Percentiles rank a stretch among this genome's conserved stretches.
phyloP scores from a whole-genome alignment of 2,329 filamentous ascomycete genomes.

The Ascochyta viciae-villosae region DNA sequence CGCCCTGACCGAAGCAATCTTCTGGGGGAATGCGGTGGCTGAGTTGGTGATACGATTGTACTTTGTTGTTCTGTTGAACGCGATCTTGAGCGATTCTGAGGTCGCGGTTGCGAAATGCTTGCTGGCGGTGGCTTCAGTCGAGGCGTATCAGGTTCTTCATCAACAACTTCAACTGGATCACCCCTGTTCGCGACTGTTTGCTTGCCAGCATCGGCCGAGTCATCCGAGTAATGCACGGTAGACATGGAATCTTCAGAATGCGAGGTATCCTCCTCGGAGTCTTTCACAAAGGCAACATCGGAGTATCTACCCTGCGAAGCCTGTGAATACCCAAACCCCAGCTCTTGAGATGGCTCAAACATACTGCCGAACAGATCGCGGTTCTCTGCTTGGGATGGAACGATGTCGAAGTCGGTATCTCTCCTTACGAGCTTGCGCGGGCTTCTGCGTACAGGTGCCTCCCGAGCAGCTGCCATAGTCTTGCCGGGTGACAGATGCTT shows the following conservation, averaged over 20 bases:
- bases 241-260: conserved; percentile 40
- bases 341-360: conserved; percentile 35
- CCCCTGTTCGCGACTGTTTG: conserved; percentile 21
- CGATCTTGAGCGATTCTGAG: conserved; percentile 1
- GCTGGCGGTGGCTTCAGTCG: conserved; percentile 8
- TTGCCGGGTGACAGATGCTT: conserved; percentile 32
- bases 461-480: neutral
- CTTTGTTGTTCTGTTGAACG: neutral
- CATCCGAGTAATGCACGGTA: conserved; percentile 33
- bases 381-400: conserved; percentile 11
- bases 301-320: conserved; percentile 32
- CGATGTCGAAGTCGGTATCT: conserved; percentile 23
- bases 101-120: neutral
- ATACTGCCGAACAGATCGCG: conserved; percentile 11
- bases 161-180: neutral
- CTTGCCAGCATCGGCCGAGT: conserved; percentile 28
- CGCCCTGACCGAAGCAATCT: conserved; percentile 4
- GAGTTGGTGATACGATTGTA: neutral
- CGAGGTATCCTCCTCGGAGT: conserved; percentile 42
- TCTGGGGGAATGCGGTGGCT: conserved; percentile 1
- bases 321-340: conserved; percentile 25
- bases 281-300: conserved; percentile 36
- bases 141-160: conserved; percentile 3
- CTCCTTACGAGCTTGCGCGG: conserved; percentile 23
- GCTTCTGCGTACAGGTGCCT: conserved; percentile 8